These are phyloP conservation scores for Amaranthus cruentus DNA, from an alignment of 148 eudicot genomes.

Conservation along the genomic window DNA sequence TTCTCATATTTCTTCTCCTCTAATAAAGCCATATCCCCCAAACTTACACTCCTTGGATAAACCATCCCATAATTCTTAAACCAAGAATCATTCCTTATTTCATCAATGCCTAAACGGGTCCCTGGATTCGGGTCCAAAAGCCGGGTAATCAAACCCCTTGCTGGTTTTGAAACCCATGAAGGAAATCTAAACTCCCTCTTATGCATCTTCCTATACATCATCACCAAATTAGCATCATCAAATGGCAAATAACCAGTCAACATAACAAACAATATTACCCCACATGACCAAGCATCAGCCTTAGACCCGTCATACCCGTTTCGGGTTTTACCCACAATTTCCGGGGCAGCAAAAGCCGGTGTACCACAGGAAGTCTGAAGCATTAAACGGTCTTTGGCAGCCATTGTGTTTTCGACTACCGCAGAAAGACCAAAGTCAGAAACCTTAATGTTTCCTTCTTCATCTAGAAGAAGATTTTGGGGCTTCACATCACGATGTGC, in stretches of 20 bases:
- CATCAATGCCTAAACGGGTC: slow-evolving; percentile 48
- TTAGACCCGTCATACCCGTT: slow-evolving; percentile 65
- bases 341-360: slow-evolving; percentile 59
- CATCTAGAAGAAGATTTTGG: slow-evolving; percentile 60
- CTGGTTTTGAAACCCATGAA: slow-evolving; percentile 38
- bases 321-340: slow-evolving; percentile 37
- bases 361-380: slow-evolving; percentile 81
- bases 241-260: slow-evolving; percentile 61
- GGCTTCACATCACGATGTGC: slow-evolving; percentile 78
- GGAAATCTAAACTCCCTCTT: slow-evolving; percentile 53
- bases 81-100: slow-evolving; percentile 44
- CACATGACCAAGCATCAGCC: slow-evolving; percentile 89
- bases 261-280: slow-evolving; percentile 59
- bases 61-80: slow-evolving; percentile 35
- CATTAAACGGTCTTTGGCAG: slow-evolving; percentile 1
- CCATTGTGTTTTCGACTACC: slow-evolving; percentile 20
- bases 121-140: slow-evolving; percentile 73
- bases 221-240: slow-evolving; percentile 52
- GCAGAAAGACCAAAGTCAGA: slow-evolving; percentile 82
- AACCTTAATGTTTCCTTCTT: slow-evolving; percentile 42
- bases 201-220: slow-evolving; percentile 59
- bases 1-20: slow-evolving; percentile 34
- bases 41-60: slow-evolving; percentile 23
- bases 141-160: slow-evolving; percentile 36
- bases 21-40: slow-evolving; percentile 27